These are phyloP conservation scores for Diplogelasinospora grovesii DNA, from an alignment of 495 filamentous ascomycete genomes.

Conservation along the genomic window DNA sequence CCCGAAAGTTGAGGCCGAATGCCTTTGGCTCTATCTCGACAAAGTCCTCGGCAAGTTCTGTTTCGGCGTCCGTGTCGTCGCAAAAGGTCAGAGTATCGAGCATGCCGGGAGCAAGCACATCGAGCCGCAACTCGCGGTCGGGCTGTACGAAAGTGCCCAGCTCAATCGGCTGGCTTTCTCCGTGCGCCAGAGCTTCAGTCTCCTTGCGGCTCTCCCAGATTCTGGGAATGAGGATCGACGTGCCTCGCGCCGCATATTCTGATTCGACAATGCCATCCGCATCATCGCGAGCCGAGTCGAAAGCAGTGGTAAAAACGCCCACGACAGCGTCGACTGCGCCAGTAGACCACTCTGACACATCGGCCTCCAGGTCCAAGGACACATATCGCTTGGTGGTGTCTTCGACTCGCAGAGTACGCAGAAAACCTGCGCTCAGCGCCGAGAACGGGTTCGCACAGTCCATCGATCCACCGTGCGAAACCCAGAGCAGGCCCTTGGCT, in stretches of 20 bases:
- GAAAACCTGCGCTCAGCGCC: conserved; percentile 6
- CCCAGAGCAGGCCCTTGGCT: conserved; percentile 11
- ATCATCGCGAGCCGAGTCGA: neutral
- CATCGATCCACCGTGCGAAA: conserved; percentile 7
- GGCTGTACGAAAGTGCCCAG: conserved; percentile 11
- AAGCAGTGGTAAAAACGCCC: neutral
- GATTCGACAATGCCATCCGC: conserved; percentile 2
- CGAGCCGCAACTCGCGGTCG: conserved; percentile 19
- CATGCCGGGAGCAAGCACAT: conserved; percentile 19
- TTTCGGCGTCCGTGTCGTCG: conserved; percentile 8
- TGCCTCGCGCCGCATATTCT: conserved; percentile 16
- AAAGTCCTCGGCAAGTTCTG: neutral
- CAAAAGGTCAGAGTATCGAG: conserved; percentile 26
- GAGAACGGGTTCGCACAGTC: conserved; percentile 3
- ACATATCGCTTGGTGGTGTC: conserved; percentile 9
- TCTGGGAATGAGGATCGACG: conserved; percentile 11
- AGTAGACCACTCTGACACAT: neutral
- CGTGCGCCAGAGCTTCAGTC: too few species aligned
- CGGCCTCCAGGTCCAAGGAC: conserved; percentile 11
- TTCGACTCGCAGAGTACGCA: conserved; percentile 13
- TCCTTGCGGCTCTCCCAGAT: conserved; percentile 14
- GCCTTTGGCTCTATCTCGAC: conserved; percentile 35
- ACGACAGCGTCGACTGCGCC: neutral
- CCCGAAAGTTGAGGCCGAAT: conserved; percentile 32
- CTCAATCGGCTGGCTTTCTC: conserved; percentile 6